Evolutionary conservation across 768 basidiomycete genomes (phyloP).

Genomic region (Russula foetens): DNA sequence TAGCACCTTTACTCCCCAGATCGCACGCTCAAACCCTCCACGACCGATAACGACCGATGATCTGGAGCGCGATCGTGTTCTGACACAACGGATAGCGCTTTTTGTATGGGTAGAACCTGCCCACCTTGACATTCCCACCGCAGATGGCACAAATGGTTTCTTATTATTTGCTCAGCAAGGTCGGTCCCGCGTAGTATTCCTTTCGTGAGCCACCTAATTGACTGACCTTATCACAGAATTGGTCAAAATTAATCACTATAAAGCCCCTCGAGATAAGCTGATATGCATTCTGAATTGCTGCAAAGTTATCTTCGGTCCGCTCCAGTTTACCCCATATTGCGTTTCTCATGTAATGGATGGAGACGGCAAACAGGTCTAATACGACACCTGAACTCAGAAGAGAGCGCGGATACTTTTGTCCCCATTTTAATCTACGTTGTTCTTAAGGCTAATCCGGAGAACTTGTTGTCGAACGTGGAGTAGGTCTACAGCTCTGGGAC

Average conservation of each 20-base stretch:
- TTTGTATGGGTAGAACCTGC: constrained; percentile 86
- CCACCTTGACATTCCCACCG: constrained; percentile 85
- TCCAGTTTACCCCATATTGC: constrained; percentile 10
- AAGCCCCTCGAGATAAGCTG: constrained; percentile 95
- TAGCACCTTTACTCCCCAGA: constrained; percentile 90
- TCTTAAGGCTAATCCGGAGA: constrained; percentile 86
- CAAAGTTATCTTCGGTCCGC: constrained; percentile 96
- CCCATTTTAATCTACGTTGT: constrained; percentile 93
- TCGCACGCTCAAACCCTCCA: constrained; percentile 54
- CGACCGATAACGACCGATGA: constrained; percentile 88
- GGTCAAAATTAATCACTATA: constrained; percentile 96
- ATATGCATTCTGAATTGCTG: constrained; percentile 97
- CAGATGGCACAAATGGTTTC: constrained; percentile 70
- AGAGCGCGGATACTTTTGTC: constrained; percentile 91
- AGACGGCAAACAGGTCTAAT: constrained; percentile 59
- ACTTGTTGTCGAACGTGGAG: constrained; percentile 95
- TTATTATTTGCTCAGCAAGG: constrained; percentile 86
- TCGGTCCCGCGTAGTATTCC: constrained; percentile 25
- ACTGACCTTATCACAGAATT: constrained; percentile 48
- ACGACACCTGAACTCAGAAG: constrained; percentile 74
- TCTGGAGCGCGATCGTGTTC: constrained; percentile 88
- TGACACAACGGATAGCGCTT: constrained; percentile 81
- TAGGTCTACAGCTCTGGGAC: constrained; percentile 31
- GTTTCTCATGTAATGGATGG: constrained; percentile 5
- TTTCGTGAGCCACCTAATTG: too few relatives aligned